Percentiles rank a stretch among this genome's conserved stretches.
These are phyloP conservation scores for Schizopora paradoxa DNA, from an alignment of 1,284 basidiomycete genomes.

Conservation along the genomic window DNA sequence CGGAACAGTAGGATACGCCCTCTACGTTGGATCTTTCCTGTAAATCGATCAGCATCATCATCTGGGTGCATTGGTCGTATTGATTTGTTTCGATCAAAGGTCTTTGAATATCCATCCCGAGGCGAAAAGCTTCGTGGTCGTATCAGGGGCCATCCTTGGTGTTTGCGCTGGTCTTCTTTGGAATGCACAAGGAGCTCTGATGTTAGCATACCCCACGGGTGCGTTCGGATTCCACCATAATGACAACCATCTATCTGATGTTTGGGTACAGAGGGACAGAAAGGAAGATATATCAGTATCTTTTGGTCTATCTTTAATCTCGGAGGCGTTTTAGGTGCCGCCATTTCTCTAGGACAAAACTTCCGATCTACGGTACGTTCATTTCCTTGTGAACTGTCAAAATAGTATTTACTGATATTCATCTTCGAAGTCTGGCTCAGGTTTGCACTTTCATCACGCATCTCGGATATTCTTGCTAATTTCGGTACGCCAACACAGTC, in stretches of 20 bases:
- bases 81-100: slow-evolving; percentile 27
- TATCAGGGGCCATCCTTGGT: slow-evolving; percentile 51
- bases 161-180: slow-evolving; percentile 56
- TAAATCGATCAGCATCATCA: slow-evolving; percentile 26
- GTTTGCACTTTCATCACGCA: no score
- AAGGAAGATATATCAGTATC: slow-evolving; percentile 40
- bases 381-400: no score
- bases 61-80: background rate
- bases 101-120: slow-evolving; percentile 24
- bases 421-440: no score
- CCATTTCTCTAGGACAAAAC: slow-evolving; percentile 52
- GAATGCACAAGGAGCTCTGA: slow-evolving; percentile 52
- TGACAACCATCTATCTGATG: slow-evolving; percentile 48
- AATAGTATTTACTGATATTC: no score
- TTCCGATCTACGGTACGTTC: slow-evolving; percentile 35
- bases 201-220: slow-evolving; percentile 46
- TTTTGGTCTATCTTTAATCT: slow-evolving; percentile 71
- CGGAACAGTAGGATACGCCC: slow-evolving; percentile 41
- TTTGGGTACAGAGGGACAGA: slow-evolving; percentile 33
- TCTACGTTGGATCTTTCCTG: slow-evolving; percentile 45
- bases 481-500: slow-evolving; percentile 24
- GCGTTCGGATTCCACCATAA: slow-evolving; percentile 59
- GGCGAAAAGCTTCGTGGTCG: slow-evolving; percentile 42
- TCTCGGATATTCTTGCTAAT: background rate
- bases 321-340: slow-evolving; percentile 58